phyloP scores from a whole-genome alignment of 129 eudicot species.

The Saposhnikovia divaricata region DNA sequence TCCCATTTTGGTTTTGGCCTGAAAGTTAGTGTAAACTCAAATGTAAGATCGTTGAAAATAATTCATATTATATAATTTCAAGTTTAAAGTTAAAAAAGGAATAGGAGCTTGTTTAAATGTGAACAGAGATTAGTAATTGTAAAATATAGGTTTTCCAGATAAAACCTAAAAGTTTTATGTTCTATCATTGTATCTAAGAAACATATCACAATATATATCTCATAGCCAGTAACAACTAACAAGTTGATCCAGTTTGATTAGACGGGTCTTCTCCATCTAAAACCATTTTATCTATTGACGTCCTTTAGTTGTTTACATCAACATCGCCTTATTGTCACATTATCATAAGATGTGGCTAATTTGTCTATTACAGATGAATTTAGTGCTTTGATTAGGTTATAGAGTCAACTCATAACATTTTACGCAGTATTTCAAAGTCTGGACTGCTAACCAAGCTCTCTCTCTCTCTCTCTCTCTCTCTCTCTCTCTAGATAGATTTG shows the following conservation, averaged over 20 bases:
- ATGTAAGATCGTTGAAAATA: background rate
- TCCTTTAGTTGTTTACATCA: background rate
- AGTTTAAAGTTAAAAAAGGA: background rate
- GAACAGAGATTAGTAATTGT: background rate
- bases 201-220: background rate
- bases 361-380: background rate
- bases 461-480: no score
- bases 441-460: background rate
- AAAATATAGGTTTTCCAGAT: background rate
- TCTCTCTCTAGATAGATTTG: background rate
- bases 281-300: background rate
- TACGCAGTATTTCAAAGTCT: background rate
- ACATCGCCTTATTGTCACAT: background rate
- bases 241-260: background rate
- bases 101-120: background rate
- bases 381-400: background rate
- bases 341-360: background rate
- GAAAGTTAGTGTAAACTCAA: background rate
- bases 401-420: background rate
- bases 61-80: background rate
- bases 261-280: background rate
- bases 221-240: background rate
- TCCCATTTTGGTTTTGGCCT: constrained; percentile 49
- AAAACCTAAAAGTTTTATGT: background rate
- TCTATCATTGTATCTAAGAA: background rate